Evolutionary conservation across 345 rosid genomes (phyloP), one percentile per base, ranked within the genome.

Genomic region (Lenwebbia sp.): DNA sequence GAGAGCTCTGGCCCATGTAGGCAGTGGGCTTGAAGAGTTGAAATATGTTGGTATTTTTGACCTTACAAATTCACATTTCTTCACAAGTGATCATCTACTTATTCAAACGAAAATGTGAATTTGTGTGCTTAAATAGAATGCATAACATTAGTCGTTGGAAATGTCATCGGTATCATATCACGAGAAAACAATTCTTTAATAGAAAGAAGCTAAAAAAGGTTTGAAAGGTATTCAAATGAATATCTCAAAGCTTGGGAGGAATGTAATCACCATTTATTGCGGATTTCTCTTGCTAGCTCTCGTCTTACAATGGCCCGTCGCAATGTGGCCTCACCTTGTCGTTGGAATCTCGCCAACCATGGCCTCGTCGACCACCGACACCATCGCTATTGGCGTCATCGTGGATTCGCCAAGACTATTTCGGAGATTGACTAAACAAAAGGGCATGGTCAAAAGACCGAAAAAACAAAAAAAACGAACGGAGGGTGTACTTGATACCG

Each of bases 201-300:
- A 37, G 11, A 30, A 28, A 62, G 15, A 26, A 58, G 23, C 5
- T 30, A 22, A 30, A 15, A 62, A 30, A 0, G 75, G 30, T 62
- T 62, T 1, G 41, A 30, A 30, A 62, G 75, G 12, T 15, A 19
- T 17, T 30, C 23, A 8, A 30, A 30, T 62, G 17, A 62, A 30
- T 30, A 15, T 62, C 23, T 0, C 41, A 17, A 30, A 10, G 15
- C 41, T 30, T 15, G 17, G 4, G 19, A 65, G 41, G 41, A 17
- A 7, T 30, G 6, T 8, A 30, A 65, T 65, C 0, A 1, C 5
- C 5, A 2, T 6, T 7, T 65, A 15, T 0, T 7, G 0, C 0
- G 1, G 15, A 30, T 15, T 62, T 62, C 22, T 15, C 0, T 62
- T 11, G 28, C 5, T 9, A 1, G 37, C 1, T 3, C 22, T 65